A percentile compares a stretch with the other conserved stretches of the same genome.
Evolutionary conservation across 2,329 filamentous ascomycete genomes (phyloP).

Genomic region (Fusarium aywerte): DNA sequence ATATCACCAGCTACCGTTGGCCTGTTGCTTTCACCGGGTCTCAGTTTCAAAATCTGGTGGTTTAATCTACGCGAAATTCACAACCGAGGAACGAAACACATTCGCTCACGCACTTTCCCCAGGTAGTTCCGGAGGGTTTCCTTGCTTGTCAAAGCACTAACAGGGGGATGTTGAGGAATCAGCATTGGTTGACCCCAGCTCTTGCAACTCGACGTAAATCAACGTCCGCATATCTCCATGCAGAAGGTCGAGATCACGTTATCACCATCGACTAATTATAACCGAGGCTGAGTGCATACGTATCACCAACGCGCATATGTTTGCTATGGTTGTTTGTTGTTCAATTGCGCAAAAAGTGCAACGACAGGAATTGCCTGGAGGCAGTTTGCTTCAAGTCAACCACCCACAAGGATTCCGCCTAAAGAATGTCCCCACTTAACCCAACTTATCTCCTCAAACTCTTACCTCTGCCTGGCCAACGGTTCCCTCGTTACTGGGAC

Average conservation of each 20-base stretch:
- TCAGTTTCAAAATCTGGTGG: not conserved
- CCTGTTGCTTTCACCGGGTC: not conserved
- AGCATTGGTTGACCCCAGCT: slow-evolving; percentile 14
- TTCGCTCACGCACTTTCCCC: not conserved
- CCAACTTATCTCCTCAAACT: slow-evolving; percentile 9
- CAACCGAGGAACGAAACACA: not conserved
- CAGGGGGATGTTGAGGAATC: slow-evolving; percentile 1
- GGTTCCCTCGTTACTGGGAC: slow-evolving; percentile 19
- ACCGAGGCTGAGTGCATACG: slow-evolving; percentile 7
- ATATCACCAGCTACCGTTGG: not conserved
- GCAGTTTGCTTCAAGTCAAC: slow-evolving; percentile 34
- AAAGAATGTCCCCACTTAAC: slow-evolving; percentile 19
- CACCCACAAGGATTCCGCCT: slow-evolving; percentile 27
- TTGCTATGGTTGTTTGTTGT: slow-evolving; percentile 25
- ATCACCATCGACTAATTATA: slow-evolving; percentile 25
- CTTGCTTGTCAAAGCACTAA: not conserved
- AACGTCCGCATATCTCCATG: slow-evolving; percentile 28
- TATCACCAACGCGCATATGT: slow-evolving; percentile 11
- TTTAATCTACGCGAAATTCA: slow-evolving; percentile 1
- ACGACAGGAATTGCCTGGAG: slow-evolving; percentile 4
- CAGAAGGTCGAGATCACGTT: slow-evolving; percentile 43
- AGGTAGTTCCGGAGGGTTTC: not conserved
- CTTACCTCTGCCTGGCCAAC: slow-evolving; percentile 12
- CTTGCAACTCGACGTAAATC: slow-evolving; percentile 13
- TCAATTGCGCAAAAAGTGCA: slow-evolving; percentile 8